A percentile compares a stretch with the other conserved stretches of the same genome.
These are phyloP conservation scores for Mycena alexandri DNA, from an alignment of 768 basidiomycete species.

Conservation along the genomic window DNA sequence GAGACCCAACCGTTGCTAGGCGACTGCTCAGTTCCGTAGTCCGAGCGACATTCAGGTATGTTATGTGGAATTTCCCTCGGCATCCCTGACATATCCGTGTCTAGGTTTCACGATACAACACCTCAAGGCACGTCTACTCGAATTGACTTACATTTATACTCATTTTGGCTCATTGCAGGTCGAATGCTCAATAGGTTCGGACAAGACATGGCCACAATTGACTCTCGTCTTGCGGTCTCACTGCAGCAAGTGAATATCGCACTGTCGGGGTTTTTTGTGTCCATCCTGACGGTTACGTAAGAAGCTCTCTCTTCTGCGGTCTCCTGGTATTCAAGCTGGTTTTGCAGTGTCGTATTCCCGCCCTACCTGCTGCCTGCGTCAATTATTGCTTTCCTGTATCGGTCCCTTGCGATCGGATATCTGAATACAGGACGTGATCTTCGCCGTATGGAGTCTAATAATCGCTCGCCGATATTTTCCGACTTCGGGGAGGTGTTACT, in stretches of 20 bases:
- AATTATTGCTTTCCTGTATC: neutral
- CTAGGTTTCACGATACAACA: conserved; percentile 64
- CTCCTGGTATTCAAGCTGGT: no score
- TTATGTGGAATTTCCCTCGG: neutral
- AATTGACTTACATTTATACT: no score
- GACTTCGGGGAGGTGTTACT: conserved; percentile 86
- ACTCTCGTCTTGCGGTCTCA: no score
- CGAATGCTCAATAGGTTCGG: conserved; percentile 82
- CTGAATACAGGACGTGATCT: conserved; percentile 12
- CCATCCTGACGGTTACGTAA: conserved; percentile 53
- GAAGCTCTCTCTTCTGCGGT: neutral
- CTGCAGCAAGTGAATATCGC: no score
- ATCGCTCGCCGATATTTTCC: conserved; percentile 73
- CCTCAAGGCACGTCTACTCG: conserved; percentile 81
- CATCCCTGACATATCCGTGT: neutral
- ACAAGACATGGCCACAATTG: no score
- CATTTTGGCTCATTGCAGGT: no score
- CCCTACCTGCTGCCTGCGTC: neutral
- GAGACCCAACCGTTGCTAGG: neutral
- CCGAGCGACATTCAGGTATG: conserved; percentile 70
- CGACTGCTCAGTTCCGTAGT: conserved; percentile 63
- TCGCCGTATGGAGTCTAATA: conserved; percentile 24
- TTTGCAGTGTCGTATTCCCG: conserved; percentile 13
- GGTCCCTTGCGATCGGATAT: conserved; percentile 2
- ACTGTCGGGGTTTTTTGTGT: conserved; percentile 79